Base-by-base conservation (phyloP, 106 monocot genomes). In the Apostasia ramifera region DNA sequence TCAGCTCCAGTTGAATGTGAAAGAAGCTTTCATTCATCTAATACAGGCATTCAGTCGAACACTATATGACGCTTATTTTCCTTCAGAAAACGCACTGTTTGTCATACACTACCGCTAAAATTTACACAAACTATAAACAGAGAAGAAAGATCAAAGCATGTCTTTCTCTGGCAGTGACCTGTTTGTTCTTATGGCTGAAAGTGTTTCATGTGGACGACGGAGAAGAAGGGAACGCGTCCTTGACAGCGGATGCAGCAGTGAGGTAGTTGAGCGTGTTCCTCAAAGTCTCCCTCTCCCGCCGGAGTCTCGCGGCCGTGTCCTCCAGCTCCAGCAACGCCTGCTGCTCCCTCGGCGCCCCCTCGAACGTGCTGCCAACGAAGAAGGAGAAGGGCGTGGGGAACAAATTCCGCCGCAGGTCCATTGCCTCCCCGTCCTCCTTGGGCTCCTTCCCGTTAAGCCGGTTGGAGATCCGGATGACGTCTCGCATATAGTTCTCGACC, bases 381-480 rank as follows among this genome's bases (percentile, higher is more conserved):
- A 95, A 95, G 44, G 91, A 95, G 78, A 95, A 95, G 13, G 88
- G 91, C 4, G 95, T 95, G 15, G 86, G 95, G 66, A 92, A 92
- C 53, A 82, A 61, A 14, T 79, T 81, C 60, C 82, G 26, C 14
- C 95, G 61, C 52, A 92, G 61, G 71, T 89, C 88, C 65, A 71
- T 70, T 12, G 47, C 71, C 40, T 54, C 80, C 56, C 69, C 74
- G 42, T 67, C 64, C 39, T 71, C 77, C 61, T 80, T 76, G 44
- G 75, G 48, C 45, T 69, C 74, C 79, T 94, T 88, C 57, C 91
- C 88, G 70, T 88, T 85, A 52, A 95, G 73, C 42, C 91, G 71
- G 66, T 91, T 91, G 41, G 91, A 91, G 14, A 91, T 79, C 40
- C 91, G 66, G 38, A 95, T 91, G 42, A 94, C 94, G 51, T 94